Conservation (phyloP, 192 early-diverging fungal genomes). For the Backusella mclennaniae region DNA sequence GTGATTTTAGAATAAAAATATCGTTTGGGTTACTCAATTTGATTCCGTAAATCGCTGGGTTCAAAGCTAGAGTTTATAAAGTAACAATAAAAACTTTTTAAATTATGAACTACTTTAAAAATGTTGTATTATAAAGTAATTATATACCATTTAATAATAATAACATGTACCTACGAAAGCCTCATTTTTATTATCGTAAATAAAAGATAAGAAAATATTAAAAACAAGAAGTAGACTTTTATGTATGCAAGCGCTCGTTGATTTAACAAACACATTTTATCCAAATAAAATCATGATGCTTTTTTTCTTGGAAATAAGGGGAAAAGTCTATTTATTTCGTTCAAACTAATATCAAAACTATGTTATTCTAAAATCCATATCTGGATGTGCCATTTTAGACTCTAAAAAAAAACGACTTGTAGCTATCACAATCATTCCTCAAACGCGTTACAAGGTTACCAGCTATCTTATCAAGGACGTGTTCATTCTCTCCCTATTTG, state of each 20-base stretch:
- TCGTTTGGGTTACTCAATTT: neutral
- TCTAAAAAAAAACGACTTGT: neutral
- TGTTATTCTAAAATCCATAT: conserved; percentile 77
- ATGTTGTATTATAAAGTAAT: neutral
- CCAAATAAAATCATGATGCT: conserved; percentile 7
- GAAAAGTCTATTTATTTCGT: conserved; percentile 74
- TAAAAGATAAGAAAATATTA: neutral
- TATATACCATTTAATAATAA: neutral
- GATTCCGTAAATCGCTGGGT: neutral
- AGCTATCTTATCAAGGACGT: conserved; percentile 78
- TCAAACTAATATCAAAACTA: conserved; percentile 90
- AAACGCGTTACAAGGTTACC: conserved; percentile 60
- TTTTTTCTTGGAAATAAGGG: conserved; percentile 54
- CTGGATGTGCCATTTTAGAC: conserved; percentile 34
- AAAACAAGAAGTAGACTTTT: neutral
- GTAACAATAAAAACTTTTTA: conserved; percentile 3
- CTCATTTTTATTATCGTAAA: neutral
- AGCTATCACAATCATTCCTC: conserved; percentile 48
- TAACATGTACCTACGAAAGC: neutral
- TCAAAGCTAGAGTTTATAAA: neutral
- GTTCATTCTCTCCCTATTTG: conserved; percentile 94
- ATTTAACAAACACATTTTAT: neutral
- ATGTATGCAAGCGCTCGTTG: neutral
- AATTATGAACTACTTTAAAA: neutral
- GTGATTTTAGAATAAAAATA: neutral